These are phyloP conservation scores for Fusarium sp. DNA, from an alignment of 2,329 filamentous ascomycete species.

Conservation along the genomic window DNA sequence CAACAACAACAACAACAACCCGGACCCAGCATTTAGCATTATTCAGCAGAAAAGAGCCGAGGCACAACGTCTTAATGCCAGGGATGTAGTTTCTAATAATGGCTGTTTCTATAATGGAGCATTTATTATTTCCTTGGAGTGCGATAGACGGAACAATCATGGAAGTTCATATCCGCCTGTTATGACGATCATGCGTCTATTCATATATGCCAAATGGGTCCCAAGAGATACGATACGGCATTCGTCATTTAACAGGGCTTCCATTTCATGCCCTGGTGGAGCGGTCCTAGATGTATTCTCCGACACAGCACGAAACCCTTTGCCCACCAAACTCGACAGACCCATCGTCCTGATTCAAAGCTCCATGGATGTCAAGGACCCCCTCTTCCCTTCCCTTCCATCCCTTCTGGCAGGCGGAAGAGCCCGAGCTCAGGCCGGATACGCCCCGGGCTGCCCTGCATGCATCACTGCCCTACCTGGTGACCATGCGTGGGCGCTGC, in stretches of 20 bases:
- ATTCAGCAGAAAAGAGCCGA: constrained; percentile 1
- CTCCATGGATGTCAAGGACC: background rate
- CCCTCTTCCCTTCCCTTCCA: background rate
- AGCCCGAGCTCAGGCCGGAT: constrained; percentile 1
- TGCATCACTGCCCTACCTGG: background rate
- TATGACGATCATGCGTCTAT: constrained; percentile 27
- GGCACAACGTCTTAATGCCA: background rate
- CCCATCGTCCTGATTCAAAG: background rate
- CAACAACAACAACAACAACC: background rate
- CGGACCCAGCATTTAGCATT: background rate
- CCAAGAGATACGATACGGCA: background rate
- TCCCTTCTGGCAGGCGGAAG: constrained; percentile 1
- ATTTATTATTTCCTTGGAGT: constrained; percentile 3
- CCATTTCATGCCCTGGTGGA: constrained; percentile 8
- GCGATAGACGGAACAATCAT: constrained; percentile 15
- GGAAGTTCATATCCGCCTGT: constrained; percentile 17
- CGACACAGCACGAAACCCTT: constrained; percentile 1
- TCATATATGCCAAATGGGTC: background rate
- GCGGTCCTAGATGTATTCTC: background rate
- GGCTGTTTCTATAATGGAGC: constrained; percentile 7
- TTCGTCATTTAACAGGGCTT: background rate
- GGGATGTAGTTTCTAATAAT: background rate
- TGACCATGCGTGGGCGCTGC: background rate
- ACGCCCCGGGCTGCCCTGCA: constrained; percentile 1
- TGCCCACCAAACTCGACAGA: constrained; percentile 1